Conservation (phyloP, 768 basidiomycete species). For the Mycena epipterygia region DNA sequence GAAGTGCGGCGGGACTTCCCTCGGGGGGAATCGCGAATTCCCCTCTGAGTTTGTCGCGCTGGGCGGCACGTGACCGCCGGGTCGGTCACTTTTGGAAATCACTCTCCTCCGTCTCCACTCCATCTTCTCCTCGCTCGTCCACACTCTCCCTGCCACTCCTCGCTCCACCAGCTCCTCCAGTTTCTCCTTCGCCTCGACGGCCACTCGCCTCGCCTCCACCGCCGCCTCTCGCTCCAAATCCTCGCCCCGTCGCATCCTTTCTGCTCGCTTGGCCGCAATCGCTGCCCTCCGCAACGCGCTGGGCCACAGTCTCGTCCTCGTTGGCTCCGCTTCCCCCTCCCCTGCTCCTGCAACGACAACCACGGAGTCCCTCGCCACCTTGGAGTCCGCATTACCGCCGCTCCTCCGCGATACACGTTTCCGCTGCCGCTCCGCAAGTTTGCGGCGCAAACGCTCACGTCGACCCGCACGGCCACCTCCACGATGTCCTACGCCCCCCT, state of each 20-base stretch:
- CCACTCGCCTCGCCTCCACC: not conserved
- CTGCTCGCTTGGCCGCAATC: not conserved
- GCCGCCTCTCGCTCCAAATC: not conserved
- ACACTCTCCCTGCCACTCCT: not conserved
- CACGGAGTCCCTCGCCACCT: no score
- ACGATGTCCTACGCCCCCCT: no score
- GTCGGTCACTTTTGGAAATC: no score
- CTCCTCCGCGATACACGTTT: no score
- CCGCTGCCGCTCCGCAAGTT: no score
- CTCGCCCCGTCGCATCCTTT: not conserved
- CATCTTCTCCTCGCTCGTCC: not conserved
- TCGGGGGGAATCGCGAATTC: slow-evolving; percentile 28
- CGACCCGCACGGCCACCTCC: no score
- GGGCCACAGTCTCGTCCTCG: not conserved
- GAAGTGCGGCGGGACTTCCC: slow-evolving; percentile 28
- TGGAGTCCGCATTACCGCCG: no score
- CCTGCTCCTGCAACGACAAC: not conserved
- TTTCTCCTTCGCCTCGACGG: not conserved
- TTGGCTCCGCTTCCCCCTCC: not conserved
- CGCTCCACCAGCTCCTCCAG: not conserved
- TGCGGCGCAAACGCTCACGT: no score
- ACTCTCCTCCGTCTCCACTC: slow-evolving; percentile 13
- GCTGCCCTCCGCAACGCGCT: slow-evolving; percentile 10
- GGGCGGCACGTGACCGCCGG: slow-evolving; percentile 2
- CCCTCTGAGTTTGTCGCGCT: slow-evolving; percentile 25